Conservation (phyloP, 2,329 filamentous ascomycete species). For the Penicillium oxalicum region DNA sequence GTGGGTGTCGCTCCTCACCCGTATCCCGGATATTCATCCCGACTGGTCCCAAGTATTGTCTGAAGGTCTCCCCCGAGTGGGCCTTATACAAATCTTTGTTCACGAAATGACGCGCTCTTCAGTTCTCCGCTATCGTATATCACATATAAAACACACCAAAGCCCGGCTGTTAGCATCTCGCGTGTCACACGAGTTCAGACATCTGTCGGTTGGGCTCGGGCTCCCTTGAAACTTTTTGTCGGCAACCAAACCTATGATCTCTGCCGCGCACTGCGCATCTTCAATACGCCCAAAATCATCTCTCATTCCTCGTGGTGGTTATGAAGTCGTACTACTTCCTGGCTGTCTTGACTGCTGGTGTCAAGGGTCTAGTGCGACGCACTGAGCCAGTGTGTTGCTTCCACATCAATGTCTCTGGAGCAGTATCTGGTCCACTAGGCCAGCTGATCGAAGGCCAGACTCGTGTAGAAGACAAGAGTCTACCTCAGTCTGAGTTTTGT, state of each 20-base stretch:
- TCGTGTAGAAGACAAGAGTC: constrained; percentile 47
- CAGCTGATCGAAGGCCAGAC: constrained; percentile 59
- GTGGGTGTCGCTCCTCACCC: too few species aligned
- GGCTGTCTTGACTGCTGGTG: constrained; percentile 36
- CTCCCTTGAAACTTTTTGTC: too few species aligned
- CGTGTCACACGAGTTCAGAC: too few species aligned
- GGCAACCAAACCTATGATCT: background rate
- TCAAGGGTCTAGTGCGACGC: constrained; percentile 39
- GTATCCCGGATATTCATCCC: constrained; percentile 8
- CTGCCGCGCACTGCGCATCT: background rate
- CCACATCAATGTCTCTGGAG: constrained; percentile 47
- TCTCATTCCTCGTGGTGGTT: background rate
- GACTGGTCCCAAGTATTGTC: background rate
- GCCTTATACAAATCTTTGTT: constrained; percentile 3
- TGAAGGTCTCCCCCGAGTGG: background rate
- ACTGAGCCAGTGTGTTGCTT: constrained; percentile 45
- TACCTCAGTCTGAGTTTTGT: constrained; percentile 48
- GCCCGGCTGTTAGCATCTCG: too few species aligned
- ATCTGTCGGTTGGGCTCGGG: too few species aligned
- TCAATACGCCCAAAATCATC: constrained; percentile 2
- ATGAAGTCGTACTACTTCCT: constrained; percentile 39
- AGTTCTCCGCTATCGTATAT: constrained; percentile 13
- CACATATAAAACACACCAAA: constrained; percentile 2
- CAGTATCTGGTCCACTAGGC: constrained; percentile 49
- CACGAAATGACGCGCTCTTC: constrained; percentile 5